A percentile compares a stretch with the other conserved stretches of the same genome.
Conservation (phyloP, 2,329 filamentous ascomycete genomes). For the Neonectria sp. region DNA sequence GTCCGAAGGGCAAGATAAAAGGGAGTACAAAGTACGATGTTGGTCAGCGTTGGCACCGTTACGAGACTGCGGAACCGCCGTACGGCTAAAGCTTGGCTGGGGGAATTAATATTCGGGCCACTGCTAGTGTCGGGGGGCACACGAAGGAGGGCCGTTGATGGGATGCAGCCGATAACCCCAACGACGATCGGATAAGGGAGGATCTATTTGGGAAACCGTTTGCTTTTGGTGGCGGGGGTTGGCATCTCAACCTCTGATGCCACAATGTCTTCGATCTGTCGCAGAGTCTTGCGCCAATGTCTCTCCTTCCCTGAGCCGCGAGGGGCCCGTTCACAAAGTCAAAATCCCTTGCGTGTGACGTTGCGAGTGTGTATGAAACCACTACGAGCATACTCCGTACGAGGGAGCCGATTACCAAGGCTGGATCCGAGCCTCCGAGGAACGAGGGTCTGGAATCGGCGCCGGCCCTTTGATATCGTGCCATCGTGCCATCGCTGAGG, state of each 20-base stretch:
- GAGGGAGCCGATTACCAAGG: background rate
- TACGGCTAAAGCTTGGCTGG: slow-evolving; percentile 34
- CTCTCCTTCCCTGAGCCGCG: slow-evolving; percentile 2
- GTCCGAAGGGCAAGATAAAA: slow-evolving; percentile 38
- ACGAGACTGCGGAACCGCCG: slow-evolving; percentile 33
- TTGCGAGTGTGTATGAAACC: background rate
- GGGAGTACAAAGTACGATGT: slow-evolving; percentile 40
- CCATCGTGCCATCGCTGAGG: slow-evolving; percentile 15
- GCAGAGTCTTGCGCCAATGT: slow-evolving; percentile 14
- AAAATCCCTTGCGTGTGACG: background rate
- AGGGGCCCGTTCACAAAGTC: slow-evolving; percentile 1
- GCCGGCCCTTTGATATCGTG: slow-evolving; percentile 19
- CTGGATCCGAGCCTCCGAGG: background rate
- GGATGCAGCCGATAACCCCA: slow-evolving; percentile 26
- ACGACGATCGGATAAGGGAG: slow-evolving; percentile 37
- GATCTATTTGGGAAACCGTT: slow-evolving; percentile 19
- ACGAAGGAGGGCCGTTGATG: slow-evolving; percentile 34
- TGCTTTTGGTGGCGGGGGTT: slow-evolving; percentile 31
- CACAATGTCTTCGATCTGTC: slow-evolving; percentile 23
- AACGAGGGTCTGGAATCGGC: slow-evolving; percentile 23
- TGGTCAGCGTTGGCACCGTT: slow-evolving; percentile 33
- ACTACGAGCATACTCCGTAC: background rate
- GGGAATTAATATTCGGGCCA: slow-evolving; percentile 39
- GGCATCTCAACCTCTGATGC: slow-evolving; percentile 13
- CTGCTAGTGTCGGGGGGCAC: slow-evolving; percentile 33